A percentile compares a stretch with the other conserved stretches of the same genome.
Conservation (phyloP, 345 rosid genomes). For the Combretum micranthum region DNA sequence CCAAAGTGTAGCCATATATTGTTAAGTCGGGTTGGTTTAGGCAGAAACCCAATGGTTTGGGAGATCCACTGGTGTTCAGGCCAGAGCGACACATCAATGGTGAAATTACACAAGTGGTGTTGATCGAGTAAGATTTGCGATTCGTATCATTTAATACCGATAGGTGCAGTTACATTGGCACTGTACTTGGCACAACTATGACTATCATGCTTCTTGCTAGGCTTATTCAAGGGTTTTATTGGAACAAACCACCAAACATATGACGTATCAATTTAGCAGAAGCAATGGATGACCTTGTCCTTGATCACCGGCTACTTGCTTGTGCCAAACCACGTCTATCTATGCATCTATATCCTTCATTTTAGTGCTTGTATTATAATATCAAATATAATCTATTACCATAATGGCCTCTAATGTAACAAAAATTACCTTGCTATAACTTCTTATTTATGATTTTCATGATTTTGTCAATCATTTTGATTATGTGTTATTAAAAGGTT, state of each 20-base stretch:
- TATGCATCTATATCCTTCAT: no score
- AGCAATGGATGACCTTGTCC: constrained; percentile 17
- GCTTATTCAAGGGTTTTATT: constrained; percentile 39
- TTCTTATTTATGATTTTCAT: no score
- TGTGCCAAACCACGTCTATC: constrained; percentile 6
- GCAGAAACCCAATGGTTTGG: constrained; percentile 32
- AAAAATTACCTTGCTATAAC: no score
- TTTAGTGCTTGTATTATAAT: no score
- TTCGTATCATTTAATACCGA: constrained; percentile 49
- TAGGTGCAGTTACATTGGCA: constrained; percentile 30
- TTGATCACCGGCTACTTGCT: constrained; percentile 25
- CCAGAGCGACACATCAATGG: constrained; percentile 21
- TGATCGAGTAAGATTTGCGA: constrained; percentile 34
- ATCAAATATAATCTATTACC: no score
- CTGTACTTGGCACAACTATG: constrained; percentile 33
- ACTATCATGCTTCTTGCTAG: constrained; percentile 43
- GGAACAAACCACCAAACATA: constrained; percentile 21
- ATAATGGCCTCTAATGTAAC: no score
- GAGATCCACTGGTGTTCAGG: constrained; percentile 1
- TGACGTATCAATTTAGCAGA: constrained; percentile 23
- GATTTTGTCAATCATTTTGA: no score
- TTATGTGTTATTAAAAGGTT: no score
- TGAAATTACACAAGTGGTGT: constrained; percentile 3
- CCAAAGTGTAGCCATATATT: constrained; percentile 37
- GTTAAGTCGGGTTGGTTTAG: constrained; percentile 34